Evolutionary conservation across 441 rosid genomes (phyloP).

Genomic region (Oxalis stricta): DNA sequence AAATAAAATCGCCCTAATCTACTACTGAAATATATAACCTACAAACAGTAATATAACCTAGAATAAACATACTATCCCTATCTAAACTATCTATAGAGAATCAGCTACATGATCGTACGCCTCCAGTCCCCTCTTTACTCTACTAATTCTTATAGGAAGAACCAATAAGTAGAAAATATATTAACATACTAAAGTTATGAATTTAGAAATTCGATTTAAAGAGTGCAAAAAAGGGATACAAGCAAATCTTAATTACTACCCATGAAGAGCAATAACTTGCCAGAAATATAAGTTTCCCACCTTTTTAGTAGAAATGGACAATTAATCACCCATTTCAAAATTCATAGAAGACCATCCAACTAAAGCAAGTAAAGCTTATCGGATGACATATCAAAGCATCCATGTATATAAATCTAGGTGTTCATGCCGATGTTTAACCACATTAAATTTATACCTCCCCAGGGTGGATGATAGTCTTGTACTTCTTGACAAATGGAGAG

Average conservation of each 20-base stretch:
- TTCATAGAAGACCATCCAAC: not conserved
- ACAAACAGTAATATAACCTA: too few relatives aligned
- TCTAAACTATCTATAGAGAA: too few relatives aligned
- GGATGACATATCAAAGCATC: not conserved
- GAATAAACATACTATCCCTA: too few relatives aligned
- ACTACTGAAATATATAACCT: too few relatives aligned
- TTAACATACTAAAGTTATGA: too few relatives aligned
- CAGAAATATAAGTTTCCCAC: not conserved
- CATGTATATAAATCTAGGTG: not conserved
- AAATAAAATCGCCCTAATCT: too few relatives aligned
- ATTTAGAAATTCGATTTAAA: not conserved
- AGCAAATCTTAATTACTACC: not conserved
- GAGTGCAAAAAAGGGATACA: not conserved
- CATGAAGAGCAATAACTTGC: too few relatives aligned
- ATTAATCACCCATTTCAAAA: not conserved
- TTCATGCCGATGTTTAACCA: not conserved
- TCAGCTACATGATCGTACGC: too few relatives aligned
- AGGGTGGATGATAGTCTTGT: conserved; percentile 96
- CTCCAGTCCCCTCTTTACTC: too few relatives aligned
- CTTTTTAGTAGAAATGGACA: not conserved
- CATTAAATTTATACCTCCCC: conserved; percentile 64
- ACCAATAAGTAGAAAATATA: too few relatives aligned
- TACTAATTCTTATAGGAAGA: too few relatives aligned
- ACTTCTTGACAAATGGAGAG: conserved; percentile 96
- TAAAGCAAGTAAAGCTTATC: not conserved